Percentiles rank a stretch among this genome's conserved stretches.
Conservation (phyloP, 805 yeast species). For the Metschnikowia lachancei region DNA sequence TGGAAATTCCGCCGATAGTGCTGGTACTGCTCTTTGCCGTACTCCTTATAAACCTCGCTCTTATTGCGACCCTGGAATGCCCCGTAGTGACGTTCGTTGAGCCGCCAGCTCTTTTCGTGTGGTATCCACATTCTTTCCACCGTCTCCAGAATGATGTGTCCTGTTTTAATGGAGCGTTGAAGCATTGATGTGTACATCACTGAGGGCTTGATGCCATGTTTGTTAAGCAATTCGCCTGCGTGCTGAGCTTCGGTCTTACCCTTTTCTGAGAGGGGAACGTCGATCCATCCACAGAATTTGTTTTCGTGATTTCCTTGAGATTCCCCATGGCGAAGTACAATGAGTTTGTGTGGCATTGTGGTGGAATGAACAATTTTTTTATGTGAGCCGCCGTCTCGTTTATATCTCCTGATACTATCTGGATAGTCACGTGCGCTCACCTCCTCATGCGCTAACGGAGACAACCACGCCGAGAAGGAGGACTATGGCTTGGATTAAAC, state of each 20-base stretch:
- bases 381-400: too few species aligned
- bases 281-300: slow-evolving; percentile 47
- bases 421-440: background rate
- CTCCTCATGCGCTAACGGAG: too few species aligned
- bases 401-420: too few species aligned
- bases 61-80: slow-evolving; percentile 41
- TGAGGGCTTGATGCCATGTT: slow-evolving; percentile 30
- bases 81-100: slow-evolving; percentile 46
- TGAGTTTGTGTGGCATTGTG: slow-evolving; percentile 30
- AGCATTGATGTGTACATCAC: slow-evolving; percentile 40
- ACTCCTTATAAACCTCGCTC: slow-evolving; percentile 32
- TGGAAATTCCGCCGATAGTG: slow-evolving; percentile 37
- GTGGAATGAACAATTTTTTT: background rate
- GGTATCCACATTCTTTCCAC: slow-evolving; percentile 37
- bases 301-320: slow-evolving; percentile 43
- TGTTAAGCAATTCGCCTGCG: slow-evolving; percentile 37
- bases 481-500: background rate
- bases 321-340: slow-evolving; percentile 46
- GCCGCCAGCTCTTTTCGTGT: slow-evolving; percentile 39
- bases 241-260: slow-evolving; percentile 39
- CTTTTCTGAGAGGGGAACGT: slow-evolving; percentile 36
- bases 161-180: slow-evolving; percentile 41
- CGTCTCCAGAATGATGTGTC: slow-evolving; percentile 34
- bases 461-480: too few species aligned
- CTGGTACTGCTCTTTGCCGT: slow-evolving; percentile 38